Conservation (phyloP, 208 protist species). For the Acanthamoeba castellanii region DNA sequence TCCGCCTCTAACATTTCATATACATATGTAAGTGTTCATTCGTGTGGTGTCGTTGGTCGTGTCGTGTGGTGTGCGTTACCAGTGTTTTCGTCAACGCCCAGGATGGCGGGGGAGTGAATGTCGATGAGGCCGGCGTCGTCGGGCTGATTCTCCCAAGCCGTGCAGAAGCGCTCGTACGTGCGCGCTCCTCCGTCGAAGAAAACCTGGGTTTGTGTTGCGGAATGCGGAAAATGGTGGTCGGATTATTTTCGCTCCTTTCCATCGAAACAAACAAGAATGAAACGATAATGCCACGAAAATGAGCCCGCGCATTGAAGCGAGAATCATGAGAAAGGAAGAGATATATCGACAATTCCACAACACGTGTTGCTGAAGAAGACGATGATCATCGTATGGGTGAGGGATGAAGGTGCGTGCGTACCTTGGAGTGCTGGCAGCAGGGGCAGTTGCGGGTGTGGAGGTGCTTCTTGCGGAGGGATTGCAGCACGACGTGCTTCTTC, state of each 20-base stretch:
- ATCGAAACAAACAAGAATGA: background rate
- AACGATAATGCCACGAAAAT: background rate
- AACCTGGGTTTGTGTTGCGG: background rate
- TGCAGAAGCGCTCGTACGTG: constrained; percentile 35
- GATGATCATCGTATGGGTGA: background rate
- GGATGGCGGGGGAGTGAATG: constrained; percentile 31
- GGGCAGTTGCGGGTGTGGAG: constrained; percentile 59
- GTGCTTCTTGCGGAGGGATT: constrained; percentile 62
- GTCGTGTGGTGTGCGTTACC: too few species aligned
- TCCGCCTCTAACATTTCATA: background rate
- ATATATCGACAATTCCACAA: background rate
- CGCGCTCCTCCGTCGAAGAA: constrained; percentile 10
- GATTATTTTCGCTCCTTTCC: background rate
- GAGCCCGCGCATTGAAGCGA: background rate
- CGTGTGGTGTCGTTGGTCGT: too few species aligned
- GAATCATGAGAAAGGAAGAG: background rate
- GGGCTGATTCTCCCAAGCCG: constrained; percentile 19
- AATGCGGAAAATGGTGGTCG: background rate
- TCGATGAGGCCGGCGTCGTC: constrained; percentile 51
- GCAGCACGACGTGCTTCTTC: constrained; percentile 67
- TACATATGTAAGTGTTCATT: background rate
- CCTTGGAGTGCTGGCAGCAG: constrained; percentile 51
- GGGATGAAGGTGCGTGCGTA: background rate
- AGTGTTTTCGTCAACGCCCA: background rate
- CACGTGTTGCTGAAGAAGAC: background rate